Conservation (phyloP, 345 rosid species). For the Arabidopsis suecica region DNA sequence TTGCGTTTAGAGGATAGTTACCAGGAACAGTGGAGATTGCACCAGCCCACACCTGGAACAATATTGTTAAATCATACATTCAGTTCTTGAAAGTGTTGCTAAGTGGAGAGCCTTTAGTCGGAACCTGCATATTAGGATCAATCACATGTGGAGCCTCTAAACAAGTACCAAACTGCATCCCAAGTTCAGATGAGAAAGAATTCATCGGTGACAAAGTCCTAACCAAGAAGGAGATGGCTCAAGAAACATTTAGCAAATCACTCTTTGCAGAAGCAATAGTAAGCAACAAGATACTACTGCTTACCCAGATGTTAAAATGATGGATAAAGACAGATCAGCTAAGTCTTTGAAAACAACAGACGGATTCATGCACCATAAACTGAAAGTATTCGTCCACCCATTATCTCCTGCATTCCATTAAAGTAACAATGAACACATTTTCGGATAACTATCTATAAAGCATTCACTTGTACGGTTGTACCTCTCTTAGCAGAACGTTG, state of each 20-base stretch:
- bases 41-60: constrained; percentile 78
- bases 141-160: constrained; percentile 98
- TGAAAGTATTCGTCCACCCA: constrained; percentile 69
- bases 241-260: neutral
- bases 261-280: constrained; percentile 20
- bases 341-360: constrained; percentile 89
- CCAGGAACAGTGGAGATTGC: constrained; percentile 72
- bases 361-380: constrained; percentile 97
- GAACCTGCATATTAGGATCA: constrained; percentile 81
- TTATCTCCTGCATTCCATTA: constrained; percentile 56
- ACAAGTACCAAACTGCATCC: constrained; percentile 88
- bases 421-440: constrained; percentile 31
- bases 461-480: constrained; percentile 60
- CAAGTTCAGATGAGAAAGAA: constrained; percentile 96
- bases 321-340: constrained; percentile 82
- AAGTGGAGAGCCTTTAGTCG: constrained; percentile 20
- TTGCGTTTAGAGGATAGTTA: constrained; percentile 79
- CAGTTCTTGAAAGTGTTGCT: constrained; percentile 12
- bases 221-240: constrained; percentile 36
- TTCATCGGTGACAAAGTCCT: constrained; percentile 90
- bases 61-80: constrained; percentile 30
- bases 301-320: constrained; percentile 96
- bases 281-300: constrained; percentile 35
- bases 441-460: constrained; percentile 7
- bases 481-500: constrained; percentile 69